phyloP scores from a whole-genome alignment of 1,284 basidiomycete genomes.

The Xerocomus nothofagi region DNA sequence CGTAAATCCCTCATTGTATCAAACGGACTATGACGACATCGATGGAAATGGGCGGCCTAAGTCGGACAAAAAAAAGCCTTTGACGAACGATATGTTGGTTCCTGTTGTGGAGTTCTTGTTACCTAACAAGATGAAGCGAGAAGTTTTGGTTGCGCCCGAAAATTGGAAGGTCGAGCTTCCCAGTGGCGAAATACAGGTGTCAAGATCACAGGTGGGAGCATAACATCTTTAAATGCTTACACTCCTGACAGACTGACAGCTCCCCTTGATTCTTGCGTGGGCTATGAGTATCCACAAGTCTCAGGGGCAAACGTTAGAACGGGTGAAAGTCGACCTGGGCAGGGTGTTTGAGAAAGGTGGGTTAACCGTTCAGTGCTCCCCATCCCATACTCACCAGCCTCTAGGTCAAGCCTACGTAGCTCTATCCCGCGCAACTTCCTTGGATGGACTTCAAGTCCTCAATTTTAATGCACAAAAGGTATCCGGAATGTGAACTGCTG shows the following conservation, averaged over 20 bases:
- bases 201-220: conserved; percentile 58
- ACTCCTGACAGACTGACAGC: conserved; percentile 29
- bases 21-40: conserved; percentile 31
- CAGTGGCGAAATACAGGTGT: conserved; percentile 79
- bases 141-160: conserved; percentile 71
- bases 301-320: conserved; percentile 86
- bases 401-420: conserved; percentile 93
- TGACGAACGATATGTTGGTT: conserved; percentile 43
- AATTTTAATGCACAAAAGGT: conserved; percentile 84
- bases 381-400: conserved; percentile 3
- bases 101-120: conserved; percentile 81
- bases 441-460: conserved; percentile 89
- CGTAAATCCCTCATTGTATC: conserved; percentile 32
- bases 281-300: conserved; percentile 96
- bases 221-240: background rate
- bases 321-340: conserved; percentile 80
- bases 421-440: conserved; percentile 88
- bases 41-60: conserved; percentile 36
- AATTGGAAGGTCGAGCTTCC: conserved; percentile 85
- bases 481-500: conserved; percentile 1
- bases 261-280: conserved; percentile 88
- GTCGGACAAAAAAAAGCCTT: conserved; percentile 24
- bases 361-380: conserved; percentile 12
- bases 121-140: conserved; percentile 54
- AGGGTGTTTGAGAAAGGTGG: conserved; percentile 88